Evolutionary conservation across 2,329 filamentous ascomycete genomes (phyloP).

Genomic region (Xylariales sp.): DNA sequence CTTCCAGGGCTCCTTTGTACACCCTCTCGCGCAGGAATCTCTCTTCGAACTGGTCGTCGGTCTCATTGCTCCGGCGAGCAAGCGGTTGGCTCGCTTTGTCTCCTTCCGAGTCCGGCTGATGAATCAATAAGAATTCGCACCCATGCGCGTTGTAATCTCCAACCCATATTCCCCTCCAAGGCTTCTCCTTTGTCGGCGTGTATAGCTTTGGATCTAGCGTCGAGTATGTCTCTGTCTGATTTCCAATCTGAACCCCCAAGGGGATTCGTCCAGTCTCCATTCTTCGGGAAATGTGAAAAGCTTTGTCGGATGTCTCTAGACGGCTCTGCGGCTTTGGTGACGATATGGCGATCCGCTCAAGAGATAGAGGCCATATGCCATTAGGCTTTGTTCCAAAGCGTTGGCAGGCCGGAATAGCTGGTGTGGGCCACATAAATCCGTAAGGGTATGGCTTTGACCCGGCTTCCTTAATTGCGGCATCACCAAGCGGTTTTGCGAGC

Average conservation of each 20-base stretch:
- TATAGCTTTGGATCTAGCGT: conserved; percentile 74
- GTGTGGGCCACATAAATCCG: conserved; percentile 70
- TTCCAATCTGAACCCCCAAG: conserved; percentile 45
- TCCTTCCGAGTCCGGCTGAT: conserved; percentile 63
- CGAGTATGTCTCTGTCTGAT: conserved; percentile 57
- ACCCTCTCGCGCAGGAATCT: conserved; percentile 42
- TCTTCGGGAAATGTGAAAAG: conserved; percentile 75
- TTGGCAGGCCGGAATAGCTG: conserved; percentile 58
- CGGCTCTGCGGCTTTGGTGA: conserved; percentile 33
- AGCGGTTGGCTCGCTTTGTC: conserved; percentile 33
- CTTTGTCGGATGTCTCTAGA: conserved; percentile 60
- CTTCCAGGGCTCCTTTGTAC: conserved; percentile 68
- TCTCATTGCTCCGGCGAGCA: conserved; percentile 34
- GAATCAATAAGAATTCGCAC: conserved; percentile 79
- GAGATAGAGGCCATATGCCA: conserved; percentile 14
- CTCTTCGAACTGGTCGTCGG: conserved; percentile 37
- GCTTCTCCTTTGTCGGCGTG: conserved; percentile 73
- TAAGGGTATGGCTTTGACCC: conserved; percentile 34
- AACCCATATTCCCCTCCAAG: conserved; percentile 87
- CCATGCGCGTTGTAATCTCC: conserved; percentile 87
- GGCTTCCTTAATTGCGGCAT: conserved; percentile 28
- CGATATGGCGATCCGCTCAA: conserved; percentile 14
- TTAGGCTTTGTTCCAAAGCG: conserved; percentile 38
- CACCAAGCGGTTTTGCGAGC: conserved; percentile 49
- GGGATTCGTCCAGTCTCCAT: conserved; percentile 55